phyloP scores from a whole-genome alignment of 805 yeast genomes.

The Wickerhamia fluorescens region DNA sequence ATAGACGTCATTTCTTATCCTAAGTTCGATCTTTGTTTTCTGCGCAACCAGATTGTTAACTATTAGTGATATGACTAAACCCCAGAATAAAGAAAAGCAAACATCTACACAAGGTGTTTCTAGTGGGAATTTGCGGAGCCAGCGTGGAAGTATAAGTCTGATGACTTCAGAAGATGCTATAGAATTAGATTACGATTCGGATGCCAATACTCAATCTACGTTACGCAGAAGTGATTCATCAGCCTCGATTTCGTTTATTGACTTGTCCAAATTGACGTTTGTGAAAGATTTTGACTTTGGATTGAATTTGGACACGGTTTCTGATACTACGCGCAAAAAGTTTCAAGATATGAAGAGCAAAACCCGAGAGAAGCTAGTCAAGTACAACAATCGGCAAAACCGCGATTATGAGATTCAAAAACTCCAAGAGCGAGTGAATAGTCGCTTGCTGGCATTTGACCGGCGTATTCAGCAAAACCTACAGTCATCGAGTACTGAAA shows the following conservation, averaged over 20 bases:
- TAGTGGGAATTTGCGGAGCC: too few relatives aligned
- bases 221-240: constrained; percentile 9
- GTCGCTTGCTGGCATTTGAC: constrained; percentile 28
- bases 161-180: not conserved
- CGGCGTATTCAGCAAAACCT: constrained; percentile 27
- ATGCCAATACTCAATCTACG: constrained; percentile 2
- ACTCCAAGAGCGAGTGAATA: constrained; percentile 26
- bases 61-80: too few relatives aligned
- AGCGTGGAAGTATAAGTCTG: too few relatives aligned
- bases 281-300: constrained; percentile 40
- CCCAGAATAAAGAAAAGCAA: too few relatives aligned
- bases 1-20: too few relatives aligned
- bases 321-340: constrained; percentile 29
- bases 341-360: constrained; percentile 29
- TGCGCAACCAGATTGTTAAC: too few relatives aligned
- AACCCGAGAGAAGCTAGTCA: constrained; percentile 25
- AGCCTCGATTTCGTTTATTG: constrained; percentile 25
- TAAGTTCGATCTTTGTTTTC: too few relatives aligned
- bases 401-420: constrained; percentile 18
- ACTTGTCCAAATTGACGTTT: constrained; percentile 29
- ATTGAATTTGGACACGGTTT: constrained; percentile 26
- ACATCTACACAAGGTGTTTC: too few relatives aligned
- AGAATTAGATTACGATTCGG: constrained; percentile 1
- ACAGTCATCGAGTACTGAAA: constrained; percentile 46
- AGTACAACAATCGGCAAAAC: constrained; percentile 12